Evolutionary conservation across 192 early-diverging fungal species (phyloP).

Genomic region (Obelidium mucronatum): DNA sequence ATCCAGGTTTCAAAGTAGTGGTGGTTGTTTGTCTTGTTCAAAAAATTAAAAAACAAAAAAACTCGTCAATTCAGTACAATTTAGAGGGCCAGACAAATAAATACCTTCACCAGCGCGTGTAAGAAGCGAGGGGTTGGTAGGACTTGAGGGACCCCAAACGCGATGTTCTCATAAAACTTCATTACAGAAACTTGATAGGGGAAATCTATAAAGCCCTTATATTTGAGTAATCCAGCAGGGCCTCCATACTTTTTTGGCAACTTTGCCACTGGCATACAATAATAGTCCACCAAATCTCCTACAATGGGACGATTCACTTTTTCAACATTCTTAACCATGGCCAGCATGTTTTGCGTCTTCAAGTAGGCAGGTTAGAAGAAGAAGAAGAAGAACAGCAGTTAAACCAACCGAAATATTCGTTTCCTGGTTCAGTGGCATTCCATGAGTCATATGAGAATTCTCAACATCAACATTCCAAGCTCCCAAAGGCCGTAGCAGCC

Average conservation of each 20-base stretch:
- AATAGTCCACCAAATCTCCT: constrained; percentile 3
- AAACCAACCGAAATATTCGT: not conserved
- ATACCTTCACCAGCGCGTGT: not conserved
- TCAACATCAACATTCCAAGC: not conserved
- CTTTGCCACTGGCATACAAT: constrained; percentile 13
- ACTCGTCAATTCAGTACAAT: not conserved
- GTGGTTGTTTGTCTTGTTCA: constrained; percentile 24
- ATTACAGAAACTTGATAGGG: constrained; percentile 22
- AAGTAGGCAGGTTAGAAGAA: no score
- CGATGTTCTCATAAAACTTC: constrained; percentile 33
- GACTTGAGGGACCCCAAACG: constrained; percentile 7
- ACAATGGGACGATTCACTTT: constrained; percentile 2
- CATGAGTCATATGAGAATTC: not conserved
- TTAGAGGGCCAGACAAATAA: not conserved
- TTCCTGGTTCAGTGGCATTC: not conserved
- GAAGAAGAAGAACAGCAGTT: no score
- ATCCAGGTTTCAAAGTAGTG: constrained; percentile 14
- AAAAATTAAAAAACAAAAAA: not conserved
- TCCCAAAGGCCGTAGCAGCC: constrained; percentile 2
- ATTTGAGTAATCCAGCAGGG: constrained; percentile 7
- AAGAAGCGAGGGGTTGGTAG: constrained; percentile 3
- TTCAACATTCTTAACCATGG: not conserved
- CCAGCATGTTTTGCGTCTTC: no score
- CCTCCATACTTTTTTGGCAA: constrained; percentile 16
- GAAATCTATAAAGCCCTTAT: constrained; percentile 18